phyloP scores from a whole-genome alignment of 208 protist species.

The Leptomonas pyrrhocoris region DNA sequence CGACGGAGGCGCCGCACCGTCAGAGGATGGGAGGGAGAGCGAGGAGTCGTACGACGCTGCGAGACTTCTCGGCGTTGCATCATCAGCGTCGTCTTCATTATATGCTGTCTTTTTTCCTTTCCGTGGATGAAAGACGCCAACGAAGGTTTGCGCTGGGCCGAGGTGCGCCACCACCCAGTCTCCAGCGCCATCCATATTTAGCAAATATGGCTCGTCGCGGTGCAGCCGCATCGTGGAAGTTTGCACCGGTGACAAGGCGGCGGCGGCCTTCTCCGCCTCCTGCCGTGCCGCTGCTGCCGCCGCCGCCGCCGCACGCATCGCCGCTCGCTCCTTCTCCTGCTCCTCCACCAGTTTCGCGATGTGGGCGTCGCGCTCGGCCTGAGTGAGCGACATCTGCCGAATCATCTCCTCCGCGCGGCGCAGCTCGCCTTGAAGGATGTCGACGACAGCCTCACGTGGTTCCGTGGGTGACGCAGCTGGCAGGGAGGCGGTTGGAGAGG shows the following conservation, averaged over 20 bases:
- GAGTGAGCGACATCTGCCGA: constrained; percentile 45
- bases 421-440: constrained; percentile 55
- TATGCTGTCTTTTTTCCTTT: neutral
- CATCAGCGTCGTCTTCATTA: neutral
- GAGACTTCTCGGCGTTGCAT: neutral
- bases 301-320: constrained; percentile 11
- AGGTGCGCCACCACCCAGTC: constrained; percentile 77
- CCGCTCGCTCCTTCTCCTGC: constrained; percentile 25
- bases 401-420: constrained; percentile 66
- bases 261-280: constrained; percentile 25
- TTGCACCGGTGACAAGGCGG: neutral
- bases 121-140: constrained; percentile 35
- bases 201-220: constrained; percentile 56
- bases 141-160: constrained; percentile 29
- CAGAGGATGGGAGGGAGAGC: constrained; percentile 1
- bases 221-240: constrained; percentile 33
- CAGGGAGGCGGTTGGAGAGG: neutral
- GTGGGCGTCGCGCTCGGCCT: constrained; percentile 37
- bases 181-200: constrained; percentile 76
- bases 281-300: constrained; percentile 12
- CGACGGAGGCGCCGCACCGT: neutral
- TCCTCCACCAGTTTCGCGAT: constrained; percentile 20
- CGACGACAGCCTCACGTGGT: constrained; percentile 23
- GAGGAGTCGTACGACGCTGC: constrained; percentile 31
- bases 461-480: neutral